These are phyloP conservation scores for Leptographium radiaticola DNA, from an alignment of 2,329 filamentous ascomycete genomes.

Conservation along the genomic window DNA sequence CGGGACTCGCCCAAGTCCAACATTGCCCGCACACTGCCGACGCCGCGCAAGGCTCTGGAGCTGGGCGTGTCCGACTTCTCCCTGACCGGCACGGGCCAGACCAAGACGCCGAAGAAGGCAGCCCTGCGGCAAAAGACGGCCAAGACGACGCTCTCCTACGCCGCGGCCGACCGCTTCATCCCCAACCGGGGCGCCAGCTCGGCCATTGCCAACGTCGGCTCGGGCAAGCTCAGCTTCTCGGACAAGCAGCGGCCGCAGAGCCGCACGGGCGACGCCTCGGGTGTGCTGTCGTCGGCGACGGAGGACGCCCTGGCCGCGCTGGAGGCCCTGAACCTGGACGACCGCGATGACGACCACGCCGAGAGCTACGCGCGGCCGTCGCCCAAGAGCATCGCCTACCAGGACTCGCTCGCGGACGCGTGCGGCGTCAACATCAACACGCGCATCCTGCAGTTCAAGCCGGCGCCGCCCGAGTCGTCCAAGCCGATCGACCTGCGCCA, in stretches of 20 bases:
- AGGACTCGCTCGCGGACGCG: constrained; percentile 14
- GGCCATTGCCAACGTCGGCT: constrained; percentile 67
- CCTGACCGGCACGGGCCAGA: constrained; percentile 66
- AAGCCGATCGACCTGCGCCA: constrained; percentile 95
- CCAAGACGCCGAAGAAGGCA: constrained; percentile 48
- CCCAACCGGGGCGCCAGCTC: constrained; percentile 87
- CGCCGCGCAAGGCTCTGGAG: constrained; percentile 72
- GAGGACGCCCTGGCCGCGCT: constrained; percentile 71
- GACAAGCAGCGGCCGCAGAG: constrained; percentile 64
- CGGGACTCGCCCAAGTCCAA: constrained; percentile 94
- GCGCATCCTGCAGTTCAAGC: constrained; percentile 96
- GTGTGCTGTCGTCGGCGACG: constrained; percentile 62
- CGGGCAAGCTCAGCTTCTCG: constrained; percentile 63
- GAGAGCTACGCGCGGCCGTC: constrained; percentile 63
- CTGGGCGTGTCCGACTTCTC: constrained; percentile 88
- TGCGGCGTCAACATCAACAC: constrained; percentile 79
- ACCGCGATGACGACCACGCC: constrained; percentile 58
- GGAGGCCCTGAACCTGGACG: constrained; percentile 64
- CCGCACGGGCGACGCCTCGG: constrained; percentile 51
- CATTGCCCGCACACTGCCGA: constrained; percentile 63
- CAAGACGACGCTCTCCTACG: constrained; percentile 72
- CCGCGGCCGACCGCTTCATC: constrained; percentile 84
- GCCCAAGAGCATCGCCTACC: constrained; percentile 54
- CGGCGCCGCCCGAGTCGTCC: constrained; percentile 90
- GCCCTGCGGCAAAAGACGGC: constrained; percentile 37